Evolutionary conservation across 1,284 basidiomycete species (phyloP), one percentile per base, ranked within the genome.

Genomic region (Cystobasidium pallidum): DNA sequence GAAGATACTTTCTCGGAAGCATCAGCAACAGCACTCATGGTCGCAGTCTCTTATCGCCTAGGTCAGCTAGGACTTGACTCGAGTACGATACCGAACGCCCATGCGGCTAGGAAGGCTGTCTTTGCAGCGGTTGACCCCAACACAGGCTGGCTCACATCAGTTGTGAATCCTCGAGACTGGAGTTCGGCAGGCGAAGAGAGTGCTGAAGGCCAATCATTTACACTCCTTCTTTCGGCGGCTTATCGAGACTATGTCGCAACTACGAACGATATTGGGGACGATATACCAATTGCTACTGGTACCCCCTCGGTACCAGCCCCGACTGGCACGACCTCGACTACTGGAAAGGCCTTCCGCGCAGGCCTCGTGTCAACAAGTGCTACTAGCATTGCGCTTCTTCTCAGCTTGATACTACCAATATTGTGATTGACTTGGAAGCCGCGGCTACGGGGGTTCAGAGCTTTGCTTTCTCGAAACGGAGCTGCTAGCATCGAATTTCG

Each of bases 11-110:
- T 95, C 77, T 84, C 86, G 76, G 92, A 96, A 76, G 86, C 88
- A 0, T 82, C 91, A 0, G 87, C 87, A 3, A 88, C 91, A 0
- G 87, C 91, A 0, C 84, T 94, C 41, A 82, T 94, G 70, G 89
- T 91, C 0, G 84, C 87, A 68, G 88, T 89, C 0, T 90, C 91
- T 6, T 92, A 91, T 81, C 86, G 88, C 2, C 82, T 88, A 62
- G 85, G 87, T 0, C 80, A 87, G 1, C 78, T 90, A 26, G 80
- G 83, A 54, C 82, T 82, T 36, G 82, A 85, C 17, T 83, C 86
- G 73, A 83, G 81, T 0, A 81, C 86, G 75, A 77, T 90, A 28
- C 84, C 86, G 0, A 76, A 81, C 10, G 67, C 24, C 3, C 68
- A 76, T 39, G 47, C 75, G 64, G 36, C 77, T 21, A 73, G 77